Evolutionary conservation across 225 moss, liverwort and hornwort genomes (phyloP), one percentile per base, ranked within the genome.

Genomic region (Climacium dendroides): DNA sequence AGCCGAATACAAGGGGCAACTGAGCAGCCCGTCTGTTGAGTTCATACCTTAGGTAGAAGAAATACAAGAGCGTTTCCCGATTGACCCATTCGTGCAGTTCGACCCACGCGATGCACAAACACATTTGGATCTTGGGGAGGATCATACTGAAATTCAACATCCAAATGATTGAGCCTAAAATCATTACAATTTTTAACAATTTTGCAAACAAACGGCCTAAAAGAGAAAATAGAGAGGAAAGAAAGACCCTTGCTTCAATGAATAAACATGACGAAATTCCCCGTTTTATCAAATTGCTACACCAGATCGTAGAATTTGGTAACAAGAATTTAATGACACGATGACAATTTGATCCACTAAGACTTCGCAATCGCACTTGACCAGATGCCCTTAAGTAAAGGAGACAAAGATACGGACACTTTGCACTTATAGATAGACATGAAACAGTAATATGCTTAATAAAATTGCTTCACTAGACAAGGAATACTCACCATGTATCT

Each of bases 111-210:
- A 89, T 99, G 98, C 67, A 99, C 97, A 90, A 99, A 99, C 48
- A 99, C 98, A 91, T 97, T 99, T 47, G 98, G 98, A 92, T 99
- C 98, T 94, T 99, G 98, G 58, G 98, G 98, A 79, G 98, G 98
- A 89, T 99, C 98, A 89, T 95, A 99, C 98, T 99, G 95, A 35
- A 82, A 86, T 86, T 65, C 86, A 88, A 85, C 67, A 82, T 50
- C n/a, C 37, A 76, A 84, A 79, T 11, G 58, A 67, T 47, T 83
- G 61, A 85, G 61, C 74, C 83, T 47, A 81, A 53, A 70, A 85
- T 85, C 61, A 61, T 54, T 58, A 88, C 34, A 62, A 32, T 45
- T 70, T 24, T 41, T n/a, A 88, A 76, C 19, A 30, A 66, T 80
- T 67, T 13, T 79, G 69, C 43, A 74, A 58, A 18, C 19, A 87